Base-by-base conservation (phyloP, 2,329 filamentous ascomycete species). In the Cercospora sp. region DNA sequence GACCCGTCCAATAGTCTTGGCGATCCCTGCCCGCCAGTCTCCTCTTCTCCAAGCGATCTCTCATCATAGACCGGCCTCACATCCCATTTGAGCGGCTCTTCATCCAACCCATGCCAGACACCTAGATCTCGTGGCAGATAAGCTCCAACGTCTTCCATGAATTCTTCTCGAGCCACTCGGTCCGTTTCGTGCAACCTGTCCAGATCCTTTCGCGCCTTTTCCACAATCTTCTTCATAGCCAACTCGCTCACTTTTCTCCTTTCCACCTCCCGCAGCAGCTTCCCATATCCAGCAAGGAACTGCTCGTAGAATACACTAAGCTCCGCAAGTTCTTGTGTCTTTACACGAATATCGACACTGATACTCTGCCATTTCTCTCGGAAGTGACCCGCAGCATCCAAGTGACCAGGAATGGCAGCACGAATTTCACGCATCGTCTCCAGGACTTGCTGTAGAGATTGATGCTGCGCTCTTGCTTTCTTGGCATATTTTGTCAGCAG, bases 291-390 rank as follows among this genome's bases (percentile, higher is more conserved):
- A 63, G 88, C 86, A 21, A 91, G 85, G 75, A 98, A 99, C 18
- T 90, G 89, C 69, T 94, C 91, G 79, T 97, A 98, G 74, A 97
- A 92, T n/a, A 87, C 84, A 10, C 89, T 86, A 74, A 97, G 87
- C 24, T 88, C 87, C 62, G 90, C 88, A 79, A 98, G 90, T 75
- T 97, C 92, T 9, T 85, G 82, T 49, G 97, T 87, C 73, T 89
- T 91, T 16, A 81, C 84, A 40, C 85, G 84, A 26, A 98, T 91
- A 18, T 85, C 85, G 3, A 87, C 85, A 71, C 90, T 89, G 72
- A 97, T 92, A 68, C 90, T 88, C 30, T 87, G 86, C 93, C 94
- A 97, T 2, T 83, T 80, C 10, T 78, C 81, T 40, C 84, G 82
- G 76, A 91, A 94, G 68, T 89, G 85, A 10, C 85, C 81, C 67